Conservation (phyloP, 169 alveolate species). For the Theileria equi region DNA sequence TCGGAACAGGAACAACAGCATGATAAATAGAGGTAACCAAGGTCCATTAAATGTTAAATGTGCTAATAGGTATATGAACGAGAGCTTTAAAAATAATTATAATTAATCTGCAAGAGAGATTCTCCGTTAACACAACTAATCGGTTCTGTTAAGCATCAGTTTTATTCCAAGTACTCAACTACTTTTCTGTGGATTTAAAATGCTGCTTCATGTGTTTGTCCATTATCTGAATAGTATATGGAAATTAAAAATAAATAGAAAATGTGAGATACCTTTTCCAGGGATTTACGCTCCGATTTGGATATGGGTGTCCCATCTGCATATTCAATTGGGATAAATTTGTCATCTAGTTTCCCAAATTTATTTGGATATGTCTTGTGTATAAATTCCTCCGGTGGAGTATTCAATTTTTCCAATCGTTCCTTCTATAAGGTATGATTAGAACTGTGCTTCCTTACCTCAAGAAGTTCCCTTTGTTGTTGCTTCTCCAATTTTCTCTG, state of each 20-base stretch:
- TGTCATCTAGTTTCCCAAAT: conserved; percentile 59
- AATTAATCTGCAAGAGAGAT: too few species aligned
- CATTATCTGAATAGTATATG: conserved; percentile 15
- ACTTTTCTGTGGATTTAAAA: conserved; percentile 7
- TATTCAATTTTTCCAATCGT: conserved; percentile 11
- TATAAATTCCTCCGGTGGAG: conserved; percentile 55
- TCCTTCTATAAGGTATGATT: conserved; percentile 16
- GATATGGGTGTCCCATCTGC: conserved; percentile 58
- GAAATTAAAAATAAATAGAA: neutral
- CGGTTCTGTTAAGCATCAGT: too few species aligned
- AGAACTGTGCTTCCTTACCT: conserved; percentile 9
- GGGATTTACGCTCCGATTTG: conserved; percentile 54
- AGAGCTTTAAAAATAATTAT: too few species aligned
- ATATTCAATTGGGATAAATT: conserved; percentile 47
- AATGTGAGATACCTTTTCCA: conserved; percentile 43
- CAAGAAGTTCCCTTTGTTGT: conserved; percentile 42
- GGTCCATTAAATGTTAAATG: too few species aligned
- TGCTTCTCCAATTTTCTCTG: conserved; percentile 38
- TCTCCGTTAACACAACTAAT: too few species aligned
- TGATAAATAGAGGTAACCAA: too few species aligned
- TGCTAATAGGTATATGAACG: too few species aligned
- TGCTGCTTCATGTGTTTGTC: conserved; percentile 49
- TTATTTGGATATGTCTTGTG: conserved; percentile 53
- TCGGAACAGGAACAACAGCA: too few species aligned
- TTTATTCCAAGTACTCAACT: too few species aligned